phyloP scores from a whole-genome alignment of 83 land plant species.

The Thuja plicata region DNA sequence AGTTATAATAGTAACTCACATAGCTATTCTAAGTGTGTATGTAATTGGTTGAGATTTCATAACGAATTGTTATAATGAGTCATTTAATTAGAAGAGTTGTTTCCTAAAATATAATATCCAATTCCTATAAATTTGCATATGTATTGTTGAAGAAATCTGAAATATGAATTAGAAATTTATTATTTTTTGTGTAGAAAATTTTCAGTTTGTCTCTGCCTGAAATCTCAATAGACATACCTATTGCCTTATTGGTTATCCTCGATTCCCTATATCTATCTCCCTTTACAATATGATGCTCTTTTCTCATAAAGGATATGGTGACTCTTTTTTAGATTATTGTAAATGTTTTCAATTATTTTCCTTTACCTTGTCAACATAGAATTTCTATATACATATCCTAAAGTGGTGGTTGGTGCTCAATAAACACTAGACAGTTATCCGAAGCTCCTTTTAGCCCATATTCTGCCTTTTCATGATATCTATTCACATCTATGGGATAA shows the following conservation, averaged over 20 bases:
- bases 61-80: too few relatives aligned
- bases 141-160: too few relatives aligned
- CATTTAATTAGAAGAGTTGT: too few relatives aligned
- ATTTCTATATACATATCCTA: neutral
- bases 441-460: neutral
- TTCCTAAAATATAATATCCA: too few relatives aligned
- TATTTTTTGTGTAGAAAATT: too few relatives aligned
- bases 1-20: too few relatives aligned
- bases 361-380: neutral
- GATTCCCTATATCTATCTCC: too few relatives aligned
- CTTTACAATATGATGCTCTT: slow-evolving; percentile 20
- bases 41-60: too few relatives aligned
- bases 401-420: neutral
- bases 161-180: too few relatives aligned
- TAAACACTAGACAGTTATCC: neutral
- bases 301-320: slow-evolving; percentile 49
- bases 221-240: neutral
- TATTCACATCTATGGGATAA: neutral
- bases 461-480: neutral
- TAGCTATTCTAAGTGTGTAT: too few relatives aligned
- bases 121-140: too few relatives aligned
- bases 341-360: neutral
- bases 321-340: slow-evolving; percentile 2
- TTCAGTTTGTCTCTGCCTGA: too few relatives aligned
- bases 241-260: neutral